Base-by-base conservation (phyloP, 768 basidiomycete species). In the Mycena belliarum region DNA sequence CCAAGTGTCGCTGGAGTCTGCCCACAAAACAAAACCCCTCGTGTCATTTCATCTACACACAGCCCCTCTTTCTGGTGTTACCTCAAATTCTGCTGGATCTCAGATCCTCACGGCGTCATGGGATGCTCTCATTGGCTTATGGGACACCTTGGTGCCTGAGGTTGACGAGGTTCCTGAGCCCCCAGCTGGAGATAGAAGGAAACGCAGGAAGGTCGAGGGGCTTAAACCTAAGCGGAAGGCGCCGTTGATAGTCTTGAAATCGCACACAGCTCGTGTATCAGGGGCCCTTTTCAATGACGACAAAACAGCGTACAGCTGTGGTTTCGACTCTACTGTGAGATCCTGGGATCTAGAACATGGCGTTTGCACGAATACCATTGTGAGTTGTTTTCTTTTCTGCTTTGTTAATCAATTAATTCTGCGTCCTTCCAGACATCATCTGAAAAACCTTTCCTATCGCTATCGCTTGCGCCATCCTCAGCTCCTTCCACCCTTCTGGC, bases 241-340 rank as follows among this genome's bases (percentile, higher is more conserved):
- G 0, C 95, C 96, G 0, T 64, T 81, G 6, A 72, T 75, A 6
- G 89, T 93, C 3, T 78, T 99, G 53, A 88, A 89, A 63, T 92
- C 89, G 0, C 97, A 98, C 70, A 87, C 86, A 0, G 89, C 81
- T 20, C 79, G 92, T 14, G 88, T 98, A 1, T 93, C 93, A 6
- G 85, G 82, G 33, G 87, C 83, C 4, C 66, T 83, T 0, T 95
- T 91, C 73, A 77, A 73, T 49, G 68, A 61, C 38, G 58, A 57
- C 47, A 33, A 68, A 49, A 66, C 60, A 26, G 94, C 87, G 26
- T 84, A 86, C 60, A 93, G 90, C 64, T 88, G 87, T 66, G 91
- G 92, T 0, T 92, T 93, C 68, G 95, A 97, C 72, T 96, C 95
- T 26, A 93, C 93, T 0, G 85, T 98, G 6, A 79, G 93, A 23